Percentiles rank a stretch among this genome's conserved stretches.
Evolutionary conservation across 306 rosid species (phyloP).

Genomic region (Vicia sativa): DNA sequence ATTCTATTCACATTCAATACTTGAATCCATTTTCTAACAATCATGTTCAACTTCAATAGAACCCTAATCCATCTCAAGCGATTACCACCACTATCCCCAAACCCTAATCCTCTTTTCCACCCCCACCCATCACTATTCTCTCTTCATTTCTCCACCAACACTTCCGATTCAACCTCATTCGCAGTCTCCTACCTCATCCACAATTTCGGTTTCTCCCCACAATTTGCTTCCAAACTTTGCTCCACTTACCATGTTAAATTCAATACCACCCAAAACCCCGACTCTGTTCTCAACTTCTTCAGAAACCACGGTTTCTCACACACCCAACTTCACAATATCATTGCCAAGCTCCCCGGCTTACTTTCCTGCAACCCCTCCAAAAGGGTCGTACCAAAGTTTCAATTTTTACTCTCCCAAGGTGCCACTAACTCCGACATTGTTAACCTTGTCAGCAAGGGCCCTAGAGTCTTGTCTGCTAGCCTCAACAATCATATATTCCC

Average conservation of each 20-base stretch:
- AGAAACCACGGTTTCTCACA: neutral
- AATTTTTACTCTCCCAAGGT: slow-evolving; percentile 27
- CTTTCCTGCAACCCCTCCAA: neutral
- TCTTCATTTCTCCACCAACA: slow-evolving; percentile 1
- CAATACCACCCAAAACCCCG: neutral
- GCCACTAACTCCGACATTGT: slow-evolving; percentile 4
- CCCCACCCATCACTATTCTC: neutral
- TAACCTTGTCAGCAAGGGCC: neutral
- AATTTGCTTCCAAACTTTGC: neutral
- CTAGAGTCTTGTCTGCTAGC: neutral
- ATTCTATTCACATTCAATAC: neutral
- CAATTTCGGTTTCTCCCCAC: neutral
- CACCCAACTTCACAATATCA: neutral
- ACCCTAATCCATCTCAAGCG: neutral
- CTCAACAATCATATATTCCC: neutral
- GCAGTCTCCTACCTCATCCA: neutral
- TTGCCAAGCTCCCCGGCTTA: neutral
- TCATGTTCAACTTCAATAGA: neutral
- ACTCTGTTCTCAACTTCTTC: neutral
- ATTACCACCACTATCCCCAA: neutral
- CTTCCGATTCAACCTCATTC: neutral
- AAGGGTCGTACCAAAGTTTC: slow-evolving; percentile 11
- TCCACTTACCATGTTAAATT: neutral
- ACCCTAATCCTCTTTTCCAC: neutral
- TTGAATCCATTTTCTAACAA: neutral